Conservation (phyloP, 805 yeast species). For the Wickerhamomyces xylosicus region DNA sequence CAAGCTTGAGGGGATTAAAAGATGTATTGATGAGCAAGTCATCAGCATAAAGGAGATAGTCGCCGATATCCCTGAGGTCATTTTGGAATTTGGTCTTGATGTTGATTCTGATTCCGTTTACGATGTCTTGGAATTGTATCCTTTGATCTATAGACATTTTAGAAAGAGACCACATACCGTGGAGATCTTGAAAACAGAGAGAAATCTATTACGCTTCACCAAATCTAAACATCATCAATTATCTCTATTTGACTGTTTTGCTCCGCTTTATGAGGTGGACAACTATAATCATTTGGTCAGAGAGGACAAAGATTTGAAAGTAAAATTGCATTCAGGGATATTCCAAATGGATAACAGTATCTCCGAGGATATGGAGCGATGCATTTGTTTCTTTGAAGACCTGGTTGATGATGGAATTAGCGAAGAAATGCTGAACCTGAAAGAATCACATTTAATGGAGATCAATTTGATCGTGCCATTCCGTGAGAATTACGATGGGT, state of each 20-base stretch:
- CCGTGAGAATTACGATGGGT: background rate
- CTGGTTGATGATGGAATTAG: background rate
- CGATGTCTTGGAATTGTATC: background rate
- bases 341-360: background rate
- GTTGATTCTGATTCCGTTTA: background rate
- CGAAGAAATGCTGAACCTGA: background rate
- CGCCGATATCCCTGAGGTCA: background rate
- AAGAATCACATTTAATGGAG: background rate
- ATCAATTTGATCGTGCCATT: background rate
- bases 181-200: background rate
- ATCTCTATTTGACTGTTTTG: background rate
- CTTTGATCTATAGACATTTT: background rate
- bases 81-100: background rate
- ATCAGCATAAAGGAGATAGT: background rate
- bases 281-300: background rate
- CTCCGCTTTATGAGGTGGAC: background rate
- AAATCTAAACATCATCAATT: background rate
- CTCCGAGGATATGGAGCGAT: background rate
- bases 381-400: background rate
- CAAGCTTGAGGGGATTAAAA: background rate
- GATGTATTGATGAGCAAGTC: background rate
- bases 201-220: background rate
- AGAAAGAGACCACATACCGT: background rate
- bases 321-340: background rate
- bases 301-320: background rate